These are phyloP conservation scores for Kalaharituber pfeilii DNA, from an alignment of 2,329 filamentous ascomycete genomes.

Conservation along the genomic window DNA sequence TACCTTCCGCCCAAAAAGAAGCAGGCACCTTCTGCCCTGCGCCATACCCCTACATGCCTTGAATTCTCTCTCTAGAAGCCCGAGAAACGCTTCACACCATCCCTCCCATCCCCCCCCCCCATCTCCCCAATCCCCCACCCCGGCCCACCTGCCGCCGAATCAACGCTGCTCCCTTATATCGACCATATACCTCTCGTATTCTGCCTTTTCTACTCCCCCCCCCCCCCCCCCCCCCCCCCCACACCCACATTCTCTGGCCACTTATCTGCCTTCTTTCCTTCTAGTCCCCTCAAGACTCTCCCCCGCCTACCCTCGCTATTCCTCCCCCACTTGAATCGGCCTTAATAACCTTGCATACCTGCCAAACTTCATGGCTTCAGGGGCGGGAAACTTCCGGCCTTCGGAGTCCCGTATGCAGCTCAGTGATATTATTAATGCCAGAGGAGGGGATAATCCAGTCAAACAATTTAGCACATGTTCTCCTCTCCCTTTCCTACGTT, in stretches of 20 bases:
- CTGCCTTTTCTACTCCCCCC: neutral
- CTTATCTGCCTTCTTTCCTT: no score
- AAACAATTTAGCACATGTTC: neutral
- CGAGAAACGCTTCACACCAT: no score
- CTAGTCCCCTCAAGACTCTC: neutral
- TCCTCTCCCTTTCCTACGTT: neutral
- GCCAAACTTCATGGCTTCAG: constrained; percentile 66
- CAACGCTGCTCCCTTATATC: no score
- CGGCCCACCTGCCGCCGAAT: no score
- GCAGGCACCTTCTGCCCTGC: no score
- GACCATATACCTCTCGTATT: no score
- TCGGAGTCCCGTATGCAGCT: neutral
- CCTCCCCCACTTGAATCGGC: constrained; percentile 36
- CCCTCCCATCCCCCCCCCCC: no score
- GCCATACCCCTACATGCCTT: no score
- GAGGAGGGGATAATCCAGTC: neutral
- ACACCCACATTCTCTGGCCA: neutral
- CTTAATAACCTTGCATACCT: constrained; percentile 40
- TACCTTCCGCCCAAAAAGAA: no score
- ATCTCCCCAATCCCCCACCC: no score
- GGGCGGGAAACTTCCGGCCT: neutral
- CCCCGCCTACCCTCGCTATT: neutral
- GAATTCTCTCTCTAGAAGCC: no score
- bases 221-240: neutral
- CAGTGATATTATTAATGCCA: neutral